Percentiles rank a stretch among this genome's conserved stretches.
Evolutionary conservation across 805 yeast species (phyloP).

Genomic region (Lachancea kluyveri): DNA sequence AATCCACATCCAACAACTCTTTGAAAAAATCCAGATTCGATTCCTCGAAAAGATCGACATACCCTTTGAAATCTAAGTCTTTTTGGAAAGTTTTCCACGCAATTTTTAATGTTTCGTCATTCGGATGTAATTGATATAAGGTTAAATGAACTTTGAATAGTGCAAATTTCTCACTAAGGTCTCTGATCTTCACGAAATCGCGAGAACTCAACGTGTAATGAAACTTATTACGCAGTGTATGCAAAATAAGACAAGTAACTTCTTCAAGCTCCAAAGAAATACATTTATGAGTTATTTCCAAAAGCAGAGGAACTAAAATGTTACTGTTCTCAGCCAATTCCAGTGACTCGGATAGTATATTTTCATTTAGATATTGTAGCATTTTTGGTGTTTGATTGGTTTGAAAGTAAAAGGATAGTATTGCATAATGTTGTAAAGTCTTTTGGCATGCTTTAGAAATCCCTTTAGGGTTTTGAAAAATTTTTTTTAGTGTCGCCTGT

Average conservation of each 20-base stretch:
- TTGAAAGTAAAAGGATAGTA: conserved; percentile 17
- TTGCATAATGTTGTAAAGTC: conserved; percentile 8
- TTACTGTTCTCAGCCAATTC: no score
- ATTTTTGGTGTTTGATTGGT: conserved; percentile 19
- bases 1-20: conserved; percentile 10
- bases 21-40: conserved; percentile 10
- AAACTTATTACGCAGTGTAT: neutral
- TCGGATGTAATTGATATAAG: conserved; percentile 1
- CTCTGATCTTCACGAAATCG: conserved; percentile 8
- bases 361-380: conserved; percentile 7
- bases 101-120: no score
- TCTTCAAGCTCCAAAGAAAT: conserved; percentile 7
- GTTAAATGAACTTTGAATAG: conserved; percentile 7
- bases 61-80: conserved; percentile 10
- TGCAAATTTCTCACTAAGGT: conserved; percentile 15
- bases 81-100: conserved; percentile 11
- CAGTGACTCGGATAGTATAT: neutral
- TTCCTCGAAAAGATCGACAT: conserved; percentile 6
- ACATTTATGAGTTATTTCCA: conserved; percentile 4
- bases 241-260: conserved; percentile 2
- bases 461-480: conserved; percentile 1
- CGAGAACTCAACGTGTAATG: conserved; percentile 9
- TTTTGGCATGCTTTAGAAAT: neutral
- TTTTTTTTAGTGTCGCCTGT: conserved; percentile 4
- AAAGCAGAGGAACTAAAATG: conserved; percentile 8